Evolutionary conservation across 331 rosid species (phyloP).

Genomic region (Prunus yedoensis): DNA sequence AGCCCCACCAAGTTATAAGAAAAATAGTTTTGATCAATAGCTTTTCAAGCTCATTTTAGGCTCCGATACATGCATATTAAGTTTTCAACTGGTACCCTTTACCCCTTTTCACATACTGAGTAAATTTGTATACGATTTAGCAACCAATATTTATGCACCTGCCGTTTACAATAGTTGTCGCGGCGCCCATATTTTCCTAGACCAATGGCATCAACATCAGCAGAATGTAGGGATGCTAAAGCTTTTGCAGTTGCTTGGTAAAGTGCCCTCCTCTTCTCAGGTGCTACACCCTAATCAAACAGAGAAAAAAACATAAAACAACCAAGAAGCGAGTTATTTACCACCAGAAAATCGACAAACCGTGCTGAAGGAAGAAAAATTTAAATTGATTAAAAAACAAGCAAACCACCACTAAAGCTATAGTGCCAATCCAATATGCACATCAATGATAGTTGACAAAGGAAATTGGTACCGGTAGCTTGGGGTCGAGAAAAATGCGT

Average conservation of each 20-base stretch:
- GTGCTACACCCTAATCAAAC: constrained; percentile 57
- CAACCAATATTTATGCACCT: constrained; percentile 36
- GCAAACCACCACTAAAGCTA: not conserved
- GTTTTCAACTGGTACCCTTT: not conserved
- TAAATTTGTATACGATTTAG: not conserved
- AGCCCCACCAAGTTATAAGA: not conserved
- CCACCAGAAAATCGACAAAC: not conserved
- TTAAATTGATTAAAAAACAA: not conserved
- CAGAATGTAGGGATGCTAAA: constrained; percentile 77
- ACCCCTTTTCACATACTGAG: not conserved
- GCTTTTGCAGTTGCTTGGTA: constrained; percentile 59
- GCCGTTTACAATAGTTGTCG: constrained; percentile 78
- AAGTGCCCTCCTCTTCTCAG: constrained; percentile 62
- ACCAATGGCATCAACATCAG: constrained; percentile 70
- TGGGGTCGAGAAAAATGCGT: constrained; percentile 73
- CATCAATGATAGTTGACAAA: not conserved
- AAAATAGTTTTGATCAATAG: not conserved
- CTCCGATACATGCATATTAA: not conserved
- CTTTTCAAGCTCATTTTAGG: not conserved
- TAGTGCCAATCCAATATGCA: not conserved
- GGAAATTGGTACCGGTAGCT: constrained; percentile 55
- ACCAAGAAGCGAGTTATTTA: constrained; percentile 12
- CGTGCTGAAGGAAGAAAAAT: not conserved
- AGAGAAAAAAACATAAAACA: constrained; percentile 22
- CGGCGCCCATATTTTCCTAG: constrained; percentile 79